Evolutionary conservation across 768 basidiomycete species (phyloP).

Genomic region (Mycena galopus): DNA sequence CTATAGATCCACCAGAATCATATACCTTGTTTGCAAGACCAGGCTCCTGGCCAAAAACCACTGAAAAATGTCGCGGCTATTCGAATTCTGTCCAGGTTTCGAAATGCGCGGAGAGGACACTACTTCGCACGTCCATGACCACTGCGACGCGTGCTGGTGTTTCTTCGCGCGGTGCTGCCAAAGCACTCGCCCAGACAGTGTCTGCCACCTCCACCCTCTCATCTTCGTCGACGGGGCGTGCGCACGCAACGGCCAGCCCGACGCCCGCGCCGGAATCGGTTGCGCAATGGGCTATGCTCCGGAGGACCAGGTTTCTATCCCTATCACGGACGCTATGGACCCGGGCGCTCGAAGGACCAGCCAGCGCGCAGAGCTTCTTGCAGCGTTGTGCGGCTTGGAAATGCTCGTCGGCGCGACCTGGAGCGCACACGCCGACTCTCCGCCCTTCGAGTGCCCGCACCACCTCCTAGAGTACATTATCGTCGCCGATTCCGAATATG

Average conservation of each 20-base stretch:
- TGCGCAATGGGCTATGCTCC: slow-evolving; percentile 40
- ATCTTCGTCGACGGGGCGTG: slow-evolving; percentile 53
- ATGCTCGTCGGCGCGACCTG: slow-evolving; percentile 22
- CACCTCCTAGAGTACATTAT: slow-evolving; percentile 28
- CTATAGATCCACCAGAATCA: too few relatives aligned
- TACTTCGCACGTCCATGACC: neutral
- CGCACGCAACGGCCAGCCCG: slow-evolving; percentile 40
- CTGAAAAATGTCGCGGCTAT: too few relatives aligned
- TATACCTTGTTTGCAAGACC: too few relatives aligned
- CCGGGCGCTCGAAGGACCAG: slow-evolving; percentile 39
- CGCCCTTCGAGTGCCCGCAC: neutral
- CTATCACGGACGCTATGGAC: slow-evolving; percentile 42
- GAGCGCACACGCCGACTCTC: neutral
- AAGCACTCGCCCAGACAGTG: neutral
- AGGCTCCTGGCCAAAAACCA: too few relatives aligned
- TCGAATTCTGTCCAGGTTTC: neutral
- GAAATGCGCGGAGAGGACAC: neutral
- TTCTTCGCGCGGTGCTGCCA: slow-evolving; percentile 28
- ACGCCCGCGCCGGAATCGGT: slow-evolving; percentile 47
- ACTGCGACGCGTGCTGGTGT: neutral
- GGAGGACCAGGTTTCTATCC: slow-evolving; percentile 41
- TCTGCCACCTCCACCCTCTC: slow-evolving; percentile 44
- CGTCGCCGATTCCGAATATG: slow-evolving; percentile 51
- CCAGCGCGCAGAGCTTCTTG: slow-evolving; percentile 52
- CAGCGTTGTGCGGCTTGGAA: slow-evolving; percentile 43